phyloP scores from a whole-genome alignment of 1,284 basidiomycete species.

The Puccinia triticina region DNA sequence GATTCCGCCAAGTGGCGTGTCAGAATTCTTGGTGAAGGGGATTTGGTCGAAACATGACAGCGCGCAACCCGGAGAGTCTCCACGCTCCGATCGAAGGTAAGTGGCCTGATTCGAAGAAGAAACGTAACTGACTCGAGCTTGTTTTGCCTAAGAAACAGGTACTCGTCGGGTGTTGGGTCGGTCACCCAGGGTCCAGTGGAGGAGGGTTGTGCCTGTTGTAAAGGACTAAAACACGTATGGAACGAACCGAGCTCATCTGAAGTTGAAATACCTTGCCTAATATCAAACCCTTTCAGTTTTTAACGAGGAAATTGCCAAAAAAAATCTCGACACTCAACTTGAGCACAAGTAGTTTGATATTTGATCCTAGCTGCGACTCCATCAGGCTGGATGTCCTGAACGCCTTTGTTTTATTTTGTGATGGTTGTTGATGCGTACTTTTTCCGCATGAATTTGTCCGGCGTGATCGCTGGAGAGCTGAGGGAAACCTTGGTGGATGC shows the following conservation, averaged over 20 bases:
- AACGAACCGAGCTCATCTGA: slow-evolving; percentile 9
- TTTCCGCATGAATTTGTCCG: background rate
- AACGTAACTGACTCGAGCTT: slow-evolving; percentile 5
- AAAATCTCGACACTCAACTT: slow-evolving; percentile 1
- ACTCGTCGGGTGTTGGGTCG: background rate
- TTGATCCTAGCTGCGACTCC: background rate
- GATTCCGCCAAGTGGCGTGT: background rate
- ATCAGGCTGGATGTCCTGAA: background rate
- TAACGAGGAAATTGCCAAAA: background rate
- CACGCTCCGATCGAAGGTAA: background rate
- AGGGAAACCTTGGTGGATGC: background rate
- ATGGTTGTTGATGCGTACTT: background rate
- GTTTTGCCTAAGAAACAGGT: background rate
- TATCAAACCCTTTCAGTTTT: background rate
- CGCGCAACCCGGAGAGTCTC: slow-evolving; percentile 6
- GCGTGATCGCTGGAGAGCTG: background rate
- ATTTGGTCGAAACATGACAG: slow-evolving; percentile 7
- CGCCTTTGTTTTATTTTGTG: background rate
- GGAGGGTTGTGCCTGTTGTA: background rate
- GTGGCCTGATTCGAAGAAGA: background rate
- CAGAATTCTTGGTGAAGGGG: background rate
- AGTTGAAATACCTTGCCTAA: slow-evolving; percentile 11
- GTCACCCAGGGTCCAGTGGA: background rate
- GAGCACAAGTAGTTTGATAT: slow-evolving; percentile 7
- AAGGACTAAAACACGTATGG: background rate